A percentile compares a stretch with the other conserved stretches of the same genome.
These are phyloP conservation scores for Pneumocystis jirovecii DNA, from an alignment of 1,139 yeast genomes.

Conservation along the genomic window DNA sequence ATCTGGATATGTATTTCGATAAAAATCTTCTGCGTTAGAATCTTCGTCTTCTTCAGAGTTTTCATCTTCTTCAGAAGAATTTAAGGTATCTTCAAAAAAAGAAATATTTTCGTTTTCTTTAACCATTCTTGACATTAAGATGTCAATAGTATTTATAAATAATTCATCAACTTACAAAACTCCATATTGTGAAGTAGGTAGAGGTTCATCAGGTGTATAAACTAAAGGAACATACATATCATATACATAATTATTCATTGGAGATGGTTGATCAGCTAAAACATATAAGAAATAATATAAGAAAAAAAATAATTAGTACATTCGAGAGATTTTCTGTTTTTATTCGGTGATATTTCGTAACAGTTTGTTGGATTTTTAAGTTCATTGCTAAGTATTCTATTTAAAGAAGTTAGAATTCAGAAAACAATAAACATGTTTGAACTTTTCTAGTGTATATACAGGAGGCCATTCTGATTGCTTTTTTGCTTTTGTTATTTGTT, in stretches of 20 bases:
- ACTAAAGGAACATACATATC: not conserved
- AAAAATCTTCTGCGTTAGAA: slow-evolving; percentile 80
- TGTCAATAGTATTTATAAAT: not conserved
- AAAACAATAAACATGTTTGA: not conserved
- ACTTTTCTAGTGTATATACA: not conserved
- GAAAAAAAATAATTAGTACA: not conserved
- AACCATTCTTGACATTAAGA: not conserved
- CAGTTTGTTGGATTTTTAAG: not conserved
- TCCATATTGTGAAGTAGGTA: not conserved
- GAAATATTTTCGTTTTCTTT: not conserved
- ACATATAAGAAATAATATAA: not conserved
- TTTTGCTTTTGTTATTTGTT: not conserved
- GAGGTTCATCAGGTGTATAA: not conserved
- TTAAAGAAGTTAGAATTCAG: not conserved
- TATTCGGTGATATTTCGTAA: not conserved
- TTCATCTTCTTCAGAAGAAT: slow-evolving; percentile 19
- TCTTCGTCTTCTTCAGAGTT: slow-evolving; percentile 44
- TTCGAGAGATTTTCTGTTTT: not conserved
- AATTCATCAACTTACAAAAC: not conserved
- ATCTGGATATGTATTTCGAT: slow-evolving; percentile 87
- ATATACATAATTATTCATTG: not conserved
- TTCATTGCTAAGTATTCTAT: not conserved
- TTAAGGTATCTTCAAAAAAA: not conserved
- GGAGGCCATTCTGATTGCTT: not conserved
- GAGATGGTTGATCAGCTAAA: not conserved